A percentile compares a stretch with the other conserved stretches of the same genome.
Conservation (phyloP, 495 filamentous ascomycete genomes). For the Aspergillus bertholletiae region DNA sequence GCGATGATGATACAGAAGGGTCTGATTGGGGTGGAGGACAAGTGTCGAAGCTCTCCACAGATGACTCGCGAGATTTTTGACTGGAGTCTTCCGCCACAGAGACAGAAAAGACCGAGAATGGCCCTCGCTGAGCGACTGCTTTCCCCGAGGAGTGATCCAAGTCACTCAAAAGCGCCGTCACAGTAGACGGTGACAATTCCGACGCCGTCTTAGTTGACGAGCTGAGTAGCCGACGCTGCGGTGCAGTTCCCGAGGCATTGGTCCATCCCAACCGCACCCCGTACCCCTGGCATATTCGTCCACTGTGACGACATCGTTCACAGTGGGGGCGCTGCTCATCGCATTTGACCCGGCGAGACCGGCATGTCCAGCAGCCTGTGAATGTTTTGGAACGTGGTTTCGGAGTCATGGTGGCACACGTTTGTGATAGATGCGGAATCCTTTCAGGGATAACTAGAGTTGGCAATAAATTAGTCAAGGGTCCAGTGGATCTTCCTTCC, state of each 20-base stretch:
- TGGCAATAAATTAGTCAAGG: background rate
- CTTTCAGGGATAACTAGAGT: background rate
- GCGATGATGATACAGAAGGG: too few species aligned
- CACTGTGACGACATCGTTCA: conserved; percentile 32
- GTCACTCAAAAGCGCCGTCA: background rate
- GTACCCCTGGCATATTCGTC: conserved; percentile 42
- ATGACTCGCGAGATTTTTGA: background rate
- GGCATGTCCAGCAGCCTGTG: conserved; percentile 29
- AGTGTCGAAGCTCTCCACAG: background rate
- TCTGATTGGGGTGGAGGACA: background rate
- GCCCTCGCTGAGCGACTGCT: background rate
- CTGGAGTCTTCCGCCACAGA: background rate
- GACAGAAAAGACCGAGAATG: background rate
- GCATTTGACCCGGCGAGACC: conserved; percentile 41
- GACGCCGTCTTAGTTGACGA: background rate
- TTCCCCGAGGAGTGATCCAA: background rate
- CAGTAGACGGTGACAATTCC: background rate
- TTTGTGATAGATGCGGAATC: background rate
- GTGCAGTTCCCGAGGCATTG: background rate
- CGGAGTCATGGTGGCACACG: background rate
- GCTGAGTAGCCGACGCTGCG: background rate
- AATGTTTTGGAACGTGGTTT: conserved; percentile 13
- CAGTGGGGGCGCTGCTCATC: conserved; percentile 40
- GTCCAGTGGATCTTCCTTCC: background rate
- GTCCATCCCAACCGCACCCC: conserved; percentile 24